A percentile compares a stretch with the other conserved stretches of the same genome.
These are phyloP conservation scores for Teunomyces panamensis DNA, from an alignment of 805 yeast genomes.

Conservation along the genomic window DNA sequence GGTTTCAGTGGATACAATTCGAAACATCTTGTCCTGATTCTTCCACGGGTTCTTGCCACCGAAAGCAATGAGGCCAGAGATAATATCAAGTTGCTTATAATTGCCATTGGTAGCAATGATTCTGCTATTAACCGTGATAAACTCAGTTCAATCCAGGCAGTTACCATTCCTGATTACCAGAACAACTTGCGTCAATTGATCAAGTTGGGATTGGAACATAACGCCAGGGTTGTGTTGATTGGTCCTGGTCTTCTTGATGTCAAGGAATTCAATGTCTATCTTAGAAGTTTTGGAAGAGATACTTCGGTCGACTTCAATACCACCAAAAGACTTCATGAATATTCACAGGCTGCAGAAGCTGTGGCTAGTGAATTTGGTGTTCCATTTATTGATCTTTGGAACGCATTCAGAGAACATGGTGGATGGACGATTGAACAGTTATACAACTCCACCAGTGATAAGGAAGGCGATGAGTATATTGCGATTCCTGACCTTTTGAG, in stretches of 20 bases:
- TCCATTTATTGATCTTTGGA: conserved; percentile 58
- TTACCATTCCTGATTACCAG: conserved; percentile 48
- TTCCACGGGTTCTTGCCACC: conserved; percentile 43
- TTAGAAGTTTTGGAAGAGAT: conserved; percentile 7
- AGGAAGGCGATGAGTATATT: not conserved
- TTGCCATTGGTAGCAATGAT: conserved; percentile 86
- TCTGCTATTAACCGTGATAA: conserved; percentile 12
- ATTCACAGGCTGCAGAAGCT: conserved; percentile 47
- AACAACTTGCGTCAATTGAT: conserved; percentile 48
- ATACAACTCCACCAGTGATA: not conserved
- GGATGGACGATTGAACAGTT: conserved; percentile 33
- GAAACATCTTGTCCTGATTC: conserved; percentile 46
- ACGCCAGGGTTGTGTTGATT: conserved; percentile 54
- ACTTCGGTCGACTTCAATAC: conserved; percentile 31
- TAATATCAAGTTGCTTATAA: conserved; percentile 43
- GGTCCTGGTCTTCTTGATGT: conserved; percentile 61
- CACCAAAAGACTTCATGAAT: conserved; percentile 42
- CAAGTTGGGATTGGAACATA: conserved; percentile 33
- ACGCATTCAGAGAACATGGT: conserved; percentile 33
- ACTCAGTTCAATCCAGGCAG: conserved; percentile 34
- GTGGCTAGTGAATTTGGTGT: conserved; percentile 47
- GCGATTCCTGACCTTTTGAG: not conserved
- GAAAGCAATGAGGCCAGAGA: conserved; percentile 25
- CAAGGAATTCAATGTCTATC: conserved; percentile 18
- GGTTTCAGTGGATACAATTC: conserved; percentile 80